These are phyloP conservation scores for Diutina pseudorugosa DNA, from an alignment of 1,139 yeast genomes.

Conservation along the genomic window DNA sequence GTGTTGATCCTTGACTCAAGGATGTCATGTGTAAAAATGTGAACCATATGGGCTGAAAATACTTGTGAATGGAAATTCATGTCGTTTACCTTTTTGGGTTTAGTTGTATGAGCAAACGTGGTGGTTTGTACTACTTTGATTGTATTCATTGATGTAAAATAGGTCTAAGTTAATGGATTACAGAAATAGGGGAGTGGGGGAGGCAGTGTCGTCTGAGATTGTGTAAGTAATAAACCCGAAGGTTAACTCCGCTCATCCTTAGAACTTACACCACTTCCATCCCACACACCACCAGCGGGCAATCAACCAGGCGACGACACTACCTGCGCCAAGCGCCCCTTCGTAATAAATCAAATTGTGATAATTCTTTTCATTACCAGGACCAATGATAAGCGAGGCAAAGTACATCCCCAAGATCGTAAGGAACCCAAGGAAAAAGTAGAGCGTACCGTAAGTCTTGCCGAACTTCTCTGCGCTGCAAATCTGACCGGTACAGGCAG, in stretches of 20 bases:
- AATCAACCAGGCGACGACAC: background rate
- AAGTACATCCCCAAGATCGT: slow-evolving; percentile 29
- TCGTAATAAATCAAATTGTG: slow-evolving; percentile 17
- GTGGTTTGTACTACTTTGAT: too few species aligned
- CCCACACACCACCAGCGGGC: background rate
- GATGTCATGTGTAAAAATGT: too few species aligned
- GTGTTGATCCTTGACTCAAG: too few species aligned
- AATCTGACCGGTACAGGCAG: slow-evolving; percentile 36
- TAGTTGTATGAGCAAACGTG: too few species aligned
- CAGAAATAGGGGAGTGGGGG: too few species aligned
- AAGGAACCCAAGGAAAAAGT: slow-evolving; percentile 50
- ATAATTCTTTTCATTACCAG: slow-evolving; percentile 11
- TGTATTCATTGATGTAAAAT: too few species aligned
- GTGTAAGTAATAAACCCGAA: too few species aligned
- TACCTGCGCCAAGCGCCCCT: slow-evolving; percentile 7
- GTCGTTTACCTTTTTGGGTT: too few species aligned
- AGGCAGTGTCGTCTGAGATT: too few species aligned
- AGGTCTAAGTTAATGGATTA: too few species aligned
- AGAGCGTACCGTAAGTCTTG: slow-evolving; percentile 56
- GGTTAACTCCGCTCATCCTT: background rate
- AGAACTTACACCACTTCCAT: background rate
- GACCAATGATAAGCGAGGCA: slow-evolving; percentile 17
- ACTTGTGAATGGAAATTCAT: too few species aligned
- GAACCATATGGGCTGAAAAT: too few species aligned
- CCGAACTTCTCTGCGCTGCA: slow-evolving; percentile 57